Conservation (phyloP, 495 filamentous ascomycete genomes). For the Amphirosellinia nigrospora region DNA sequence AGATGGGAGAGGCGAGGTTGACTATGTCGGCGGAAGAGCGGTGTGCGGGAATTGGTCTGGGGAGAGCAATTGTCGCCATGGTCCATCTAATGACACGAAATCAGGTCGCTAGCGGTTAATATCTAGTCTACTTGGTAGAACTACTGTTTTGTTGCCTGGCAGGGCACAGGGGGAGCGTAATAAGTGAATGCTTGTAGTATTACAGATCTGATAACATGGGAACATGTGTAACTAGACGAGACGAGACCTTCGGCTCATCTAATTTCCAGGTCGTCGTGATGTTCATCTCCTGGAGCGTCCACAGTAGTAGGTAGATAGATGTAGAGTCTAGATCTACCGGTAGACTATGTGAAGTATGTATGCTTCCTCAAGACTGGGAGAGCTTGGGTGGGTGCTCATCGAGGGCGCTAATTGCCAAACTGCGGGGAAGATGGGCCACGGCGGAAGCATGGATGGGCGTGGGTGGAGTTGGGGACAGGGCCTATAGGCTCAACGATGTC, state of each 20-base stretch:
- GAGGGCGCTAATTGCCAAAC: slow-evolving; percentile 14
- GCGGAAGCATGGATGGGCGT: slow-evolving; percentile 22
- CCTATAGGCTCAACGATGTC: not conserved
- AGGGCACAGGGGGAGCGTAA: slow-evolving; percentile 7
- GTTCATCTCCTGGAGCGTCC: not conserved
- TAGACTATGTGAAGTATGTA: not conserved
- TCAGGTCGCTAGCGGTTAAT: not conserved
- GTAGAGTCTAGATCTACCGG: slow-evolving; percentile 2
- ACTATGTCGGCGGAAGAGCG: slow-evolving; percentile 54
- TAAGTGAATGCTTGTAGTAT: slow-evolving; percentile 16
- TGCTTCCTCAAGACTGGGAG: slow-evolving; percentile 9
- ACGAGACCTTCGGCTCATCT: slow-evolving; percentile 6
- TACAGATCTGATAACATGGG: slow-evolving; percentile 19
- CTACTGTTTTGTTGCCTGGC: slow-evolving; percentile 4
- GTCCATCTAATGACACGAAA: slow-evolving; percentile 25
- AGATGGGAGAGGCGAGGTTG: slow-evolving; percentile 55
- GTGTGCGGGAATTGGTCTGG: slow-evolving; percentile 56
- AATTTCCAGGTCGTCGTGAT: not conserved
- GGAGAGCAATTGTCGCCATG: slow-evolving; percentile 61
- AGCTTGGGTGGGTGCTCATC: slow-evolving; percentile 18
- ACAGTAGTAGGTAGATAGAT: not conserved
- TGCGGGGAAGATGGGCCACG: slow-evolving; percentile 26
- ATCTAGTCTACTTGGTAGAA: slow-evolving; percentile 17
- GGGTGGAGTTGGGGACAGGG: slow-evolving; percentile 17
- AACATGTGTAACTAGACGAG: slow-evolving; percentile 15